phyloP scores from a whole-genome alignment of 345 rosid species.

The Hibiscus syriacus region DNA sequence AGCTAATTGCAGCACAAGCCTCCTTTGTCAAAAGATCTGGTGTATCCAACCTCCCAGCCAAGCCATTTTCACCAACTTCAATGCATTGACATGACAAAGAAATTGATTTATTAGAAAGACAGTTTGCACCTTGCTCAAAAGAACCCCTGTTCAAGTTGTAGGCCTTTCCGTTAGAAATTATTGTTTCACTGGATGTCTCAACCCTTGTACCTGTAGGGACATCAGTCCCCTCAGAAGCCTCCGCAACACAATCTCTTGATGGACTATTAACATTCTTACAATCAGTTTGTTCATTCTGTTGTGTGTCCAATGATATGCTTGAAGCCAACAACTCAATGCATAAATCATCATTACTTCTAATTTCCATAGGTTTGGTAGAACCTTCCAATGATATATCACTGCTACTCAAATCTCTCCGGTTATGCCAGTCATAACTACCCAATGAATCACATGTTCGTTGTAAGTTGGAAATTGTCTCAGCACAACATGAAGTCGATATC shows the following conservation, averaged over 20 bases:
- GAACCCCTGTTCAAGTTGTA: slow-evolving; percentile 20
- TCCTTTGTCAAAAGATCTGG: slow-evolving; percentile 22
- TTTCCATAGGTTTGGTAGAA: slow-evolving; percentile 9
- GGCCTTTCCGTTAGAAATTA: slow-evolving; percentile 20
- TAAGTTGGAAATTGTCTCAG: slow-evolving; percentile 11
- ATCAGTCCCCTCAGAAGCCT: slow-evolving; percentile 23
- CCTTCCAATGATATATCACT: slow-evolving; percentile 19
- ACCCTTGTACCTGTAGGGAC: slow-evolving; percentile 24
- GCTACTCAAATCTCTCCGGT: slow-evolving; percentile 7
- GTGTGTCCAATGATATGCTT: slow-evolving; percentile 10
- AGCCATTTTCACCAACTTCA: slow-evolving; percentile 19
- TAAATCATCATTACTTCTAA: slow-evolving; percentile 13
- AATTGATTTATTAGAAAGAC: slow-evolving; percentile 11
- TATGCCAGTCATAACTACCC: slow-evolving; percentile 11
- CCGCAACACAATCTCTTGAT: slow-evolving; percentile 13
- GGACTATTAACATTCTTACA: slow-evolving; percentile 10
- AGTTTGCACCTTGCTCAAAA: slow-evolving; percentile 9
- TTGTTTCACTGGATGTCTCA: slow-evolving; percentile 16
- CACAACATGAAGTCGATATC: slow-evolving; percentile 18
- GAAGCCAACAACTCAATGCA: slow-evolving; percentile 11
- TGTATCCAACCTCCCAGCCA: slow-evolving; percentile 18
- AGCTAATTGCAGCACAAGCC: slow-evolving; percentile 18
- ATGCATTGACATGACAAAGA: slow-evolving; percentile 14
- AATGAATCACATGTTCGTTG: slow-evolving; percentile 11
- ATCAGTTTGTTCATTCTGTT: slow-evolving; percentile 18